Base-by-base conservation (phyloP, 257 asterid species). In the Leptodermis oblonga region DNA sequence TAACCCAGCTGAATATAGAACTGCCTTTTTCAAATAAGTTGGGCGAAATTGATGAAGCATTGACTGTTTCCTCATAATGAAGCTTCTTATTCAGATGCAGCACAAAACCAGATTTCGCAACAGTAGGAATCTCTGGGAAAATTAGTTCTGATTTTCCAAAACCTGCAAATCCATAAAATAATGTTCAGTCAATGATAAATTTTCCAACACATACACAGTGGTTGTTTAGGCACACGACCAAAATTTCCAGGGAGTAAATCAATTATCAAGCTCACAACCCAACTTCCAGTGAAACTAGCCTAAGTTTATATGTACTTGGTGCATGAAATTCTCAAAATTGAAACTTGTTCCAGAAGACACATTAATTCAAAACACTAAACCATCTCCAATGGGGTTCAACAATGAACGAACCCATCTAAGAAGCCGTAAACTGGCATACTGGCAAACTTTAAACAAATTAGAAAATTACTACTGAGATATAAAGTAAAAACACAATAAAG, bases 1-100 rank as follows among this genome's bases (percentile, higher is more conserved):
- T 41, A 62, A 42, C 39, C 67, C 52, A 28, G 70, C 33, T 71
- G 54, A 55, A 72, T 64, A 62, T 66, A 59, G 36, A 56, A 74
- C 64, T 78, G 84, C 96, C 94, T 83, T 77, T 78, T 39, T 67
- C 63, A 70, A 85, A 80, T 64, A 76, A 80, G 69, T 82, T 76
- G 58, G 73, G 81, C 73, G 75, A 61, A 62, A 70, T 70, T 49
- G 75, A 83, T 68, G 82, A 67, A 78, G 77, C 70, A 73, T 82
- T 77, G 55, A 73, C 74, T 65, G 79, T 80, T 77, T 84, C 80
- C 55, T 67, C 77, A 63, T 64, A 66, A 70, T 69, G 69, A 54
- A 43, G 65, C 73, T 54, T 83, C 82, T 69, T 79, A 67, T 73
- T 36, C n/a, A 72, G 72, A 75, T 68, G 79, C 43, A 43, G 62